Percentiles rank a stretch among this genome's conserved stretches.
These are phyloP conservation scores for Quercus engelmannii DNA, from an alignment of 306 rosid genomes.

Conservation along the genomic window DNA sequence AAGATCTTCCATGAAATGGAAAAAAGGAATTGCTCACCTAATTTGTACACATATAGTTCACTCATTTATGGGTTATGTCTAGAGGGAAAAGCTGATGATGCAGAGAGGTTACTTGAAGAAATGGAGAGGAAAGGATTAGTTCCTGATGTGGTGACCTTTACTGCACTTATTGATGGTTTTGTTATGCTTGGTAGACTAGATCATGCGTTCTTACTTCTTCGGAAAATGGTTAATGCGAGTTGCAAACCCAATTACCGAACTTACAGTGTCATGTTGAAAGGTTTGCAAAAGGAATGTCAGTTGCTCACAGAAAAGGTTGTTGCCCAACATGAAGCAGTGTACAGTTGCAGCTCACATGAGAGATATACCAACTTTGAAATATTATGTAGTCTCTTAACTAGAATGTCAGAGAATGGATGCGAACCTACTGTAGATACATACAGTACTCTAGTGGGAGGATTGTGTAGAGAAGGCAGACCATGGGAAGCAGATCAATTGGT, in stretches of 20 bases:
- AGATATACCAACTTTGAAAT: background rate
- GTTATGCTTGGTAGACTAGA: constrained; percentile 37
- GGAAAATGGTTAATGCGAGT: constrained; percentile 30
- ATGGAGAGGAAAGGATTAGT: constrained; percentile 33
- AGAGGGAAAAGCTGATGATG: constrained; percentile 38
- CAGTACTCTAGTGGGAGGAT: constrained; percentile 30
- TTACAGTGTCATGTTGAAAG: constrained; percentile 27
- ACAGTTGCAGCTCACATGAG: constrained; percentile 20
- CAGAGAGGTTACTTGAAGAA: constrained; percentile 36
- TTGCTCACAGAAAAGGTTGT: constrained; percentile 19
- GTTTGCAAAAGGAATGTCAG: constrained; percentile 31
- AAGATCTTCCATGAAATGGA: constrained; percentile 40
- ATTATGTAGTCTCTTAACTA: constrained; percentile 28
- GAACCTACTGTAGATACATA: constrained; percentile 36
- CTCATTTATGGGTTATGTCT: constrained; percentile 41
- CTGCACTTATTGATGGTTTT: constrained; percentile 45
- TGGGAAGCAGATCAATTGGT: constrained; percentile 30
- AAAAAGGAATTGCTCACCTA: constrained; percentile 31
- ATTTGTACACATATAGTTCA: constrained; percentile 38
- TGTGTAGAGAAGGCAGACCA: constrained; percentile 39
- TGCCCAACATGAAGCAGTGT: constrained; percentile 19
- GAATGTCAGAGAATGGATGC: constrained; percentile 26
- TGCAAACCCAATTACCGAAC: constrained; percentile 43
- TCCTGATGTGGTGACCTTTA: constrained; percentile 44
- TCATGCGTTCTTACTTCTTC: constrained; percentile 32